Base-by-base conservation (phyloP, 495 filamentous ascomycete genomes). In the Penicillium lagena region DNA sequence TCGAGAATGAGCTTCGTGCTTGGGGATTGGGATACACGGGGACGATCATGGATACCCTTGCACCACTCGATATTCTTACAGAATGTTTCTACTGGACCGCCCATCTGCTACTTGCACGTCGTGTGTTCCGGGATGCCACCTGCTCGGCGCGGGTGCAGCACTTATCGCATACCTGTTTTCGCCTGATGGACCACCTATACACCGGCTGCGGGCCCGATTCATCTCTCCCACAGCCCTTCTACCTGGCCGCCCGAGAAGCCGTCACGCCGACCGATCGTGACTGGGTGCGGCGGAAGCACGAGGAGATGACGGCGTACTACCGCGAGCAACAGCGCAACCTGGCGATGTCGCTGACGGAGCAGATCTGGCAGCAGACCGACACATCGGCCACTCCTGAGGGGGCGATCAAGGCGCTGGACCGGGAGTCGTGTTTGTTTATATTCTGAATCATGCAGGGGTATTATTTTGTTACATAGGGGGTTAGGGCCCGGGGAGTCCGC, bases 41-140 rank as follows among this genome's bases (percentile, higher is more conserved):
- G 13, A 7, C 15, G 3, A 15, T 31, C n/a, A 17, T 40, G 7
- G 36, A 29, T 9, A 35, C 33, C 1, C 54, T 51, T 12, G 14
- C 43, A 1, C 55, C 49, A 0, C 27, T 61, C 10, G 58, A 59
- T n/a, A 61, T 61, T 29, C 50, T 61, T 1, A 58, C 52, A 1
- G 55, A 59, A n/a, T 61, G 58, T 28, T 61, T 59, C 30, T 58
- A 59, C 35, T 61, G 55, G 58, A 61, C 52, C 0, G 47, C 58
- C 1, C 58, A 61, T 47, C 50, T 61, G 2, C 34, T 61, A n/a
- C 55, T 61, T 12, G 55, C 58, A 4, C 55, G 55, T 2, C 58
- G 58, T 1, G 55, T 61, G 2, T 61, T 61, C 40, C 47, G 42
- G 31, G 52, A 61, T 14, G 42, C 45, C 13, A 61, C 58, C 1